Conservation (phyloP, 345 rosid species). For the Erysimum cheiranthoides region DNA sequence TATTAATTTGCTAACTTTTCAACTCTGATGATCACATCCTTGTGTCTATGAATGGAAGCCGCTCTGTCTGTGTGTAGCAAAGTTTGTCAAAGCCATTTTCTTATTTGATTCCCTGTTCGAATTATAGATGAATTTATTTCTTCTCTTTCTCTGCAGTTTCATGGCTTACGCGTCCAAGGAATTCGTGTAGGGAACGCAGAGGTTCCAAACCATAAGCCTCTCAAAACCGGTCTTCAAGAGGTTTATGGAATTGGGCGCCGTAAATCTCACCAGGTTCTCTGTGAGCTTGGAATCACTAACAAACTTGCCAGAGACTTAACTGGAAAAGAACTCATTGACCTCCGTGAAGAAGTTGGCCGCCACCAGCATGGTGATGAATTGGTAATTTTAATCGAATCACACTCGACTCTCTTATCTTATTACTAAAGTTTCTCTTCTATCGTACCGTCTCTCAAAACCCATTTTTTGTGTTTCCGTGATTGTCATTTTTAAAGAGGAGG, state of each 20-base stretch:
- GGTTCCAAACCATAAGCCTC: slow-evolving; percentile 64
- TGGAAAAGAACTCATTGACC: slow-evolving; percentile 65
- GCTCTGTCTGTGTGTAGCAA: slow-evolving; percentile 12
- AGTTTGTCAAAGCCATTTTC: slow-evolving; percentile 1
- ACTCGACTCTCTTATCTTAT: not conserved
- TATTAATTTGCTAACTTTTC: not conserved
- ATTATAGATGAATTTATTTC: not conserved
- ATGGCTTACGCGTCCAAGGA: slow-evolving; percentile 56
- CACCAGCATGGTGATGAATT: slow-evolving; percentile 70
- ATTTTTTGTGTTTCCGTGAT: not conserved
- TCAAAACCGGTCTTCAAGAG: slow-evolving; percentile 65
- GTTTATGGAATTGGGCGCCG: slow-evolving; percentile 76
- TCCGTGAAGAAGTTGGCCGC: slow-evolving; percentile 70
- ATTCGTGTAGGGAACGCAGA: slow-evolving; percentile 74
- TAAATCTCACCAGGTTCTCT: slow-evolving; percentile 68
- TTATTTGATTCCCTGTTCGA: not conserved
- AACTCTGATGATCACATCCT: not conserved
- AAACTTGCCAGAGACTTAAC: slow-evolving; percentile 72
- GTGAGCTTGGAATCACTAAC: slow-evolving; percentile 63
- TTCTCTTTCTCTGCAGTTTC: slow-evolving; percentile 45
- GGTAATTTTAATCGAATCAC: slow-evolving; percentile 45
- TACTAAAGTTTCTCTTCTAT: not conserved
- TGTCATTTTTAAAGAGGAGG: slow-evolving; percentile 45
- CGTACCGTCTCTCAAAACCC: not conserved
- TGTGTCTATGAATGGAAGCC: not conserved